These are phyloP conservation scores for Grosmannia penicillata DNA, from an alignment of 2,329 filamentous ascomycete species.

Conservation along the genomic window DNA sequence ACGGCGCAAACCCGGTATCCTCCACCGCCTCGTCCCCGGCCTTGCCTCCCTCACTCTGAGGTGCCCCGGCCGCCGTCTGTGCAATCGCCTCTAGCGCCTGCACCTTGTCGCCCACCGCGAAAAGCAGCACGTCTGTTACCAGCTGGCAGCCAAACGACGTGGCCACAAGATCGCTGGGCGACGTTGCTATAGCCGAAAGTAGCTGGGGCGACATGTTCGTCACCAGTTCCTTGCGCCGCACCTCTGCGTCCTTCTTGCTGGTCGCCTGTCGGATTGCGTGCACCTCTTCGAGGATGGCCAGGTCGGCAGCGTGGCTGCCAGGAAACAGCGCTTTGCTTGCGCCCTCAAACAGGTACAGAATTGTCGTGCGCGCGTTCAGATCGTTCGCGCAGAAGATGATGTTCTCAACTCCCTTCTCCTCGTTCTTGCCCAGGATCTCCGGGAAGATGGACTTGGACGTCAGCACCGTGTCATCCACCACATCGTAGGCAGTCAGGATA, in stretches of 20 bases:
- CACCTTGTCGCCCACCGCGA: constrained; percentile 60
- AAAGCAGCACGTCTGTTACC: constrained; percentile 67
- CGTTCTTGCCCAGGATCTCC: constrained; percentile 65
- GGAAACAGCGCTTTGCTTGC: constrained; percentile 47
- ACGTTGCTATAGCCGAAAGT: constrained; percentile 55
- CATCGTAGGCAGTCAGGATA: constrained; percentile 74
- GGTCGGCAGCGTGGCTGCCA: constrained; percentile 45
- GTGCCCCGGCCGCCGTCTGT: constrained; percentile 44
- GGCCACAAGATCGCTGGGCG: constrained; percentile 52
- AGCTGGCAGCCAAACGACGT: constrained; percentile 80
- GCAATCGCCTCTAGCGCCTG: constrained; percentile 57
- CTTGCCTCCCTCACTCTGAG: constrained; percentile 12
- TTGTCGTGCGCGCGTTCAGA: constrained; percentile 46
- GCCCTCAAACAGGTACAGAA: constrained; percentile 71
- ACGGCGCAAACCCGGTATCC: constrained; percentile 12
- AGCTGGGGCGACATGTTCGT: constrained; percentile 60
- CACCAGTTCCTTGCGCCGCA: constrained; percentile 62
- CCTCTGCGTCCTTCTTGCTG: constrained; percentile 79
- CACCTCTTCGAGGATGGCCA: constrained; percentile 61
- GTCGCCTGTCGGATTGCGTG: constrained; percentile 67
- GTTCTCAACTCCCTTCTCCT: constrained; percentile 46
- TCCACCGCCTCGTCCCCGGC: neutral
- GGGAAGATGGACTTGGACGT: constrained; percentile 74
- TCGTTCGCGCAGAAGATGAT: constrained; percentile 51
- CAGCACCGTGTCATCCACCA: constrained; percentile 88